Evolutionary conservation across 75 land plant species (phyloP).

Genomic region (Cryptomeria japonica): DNA sequence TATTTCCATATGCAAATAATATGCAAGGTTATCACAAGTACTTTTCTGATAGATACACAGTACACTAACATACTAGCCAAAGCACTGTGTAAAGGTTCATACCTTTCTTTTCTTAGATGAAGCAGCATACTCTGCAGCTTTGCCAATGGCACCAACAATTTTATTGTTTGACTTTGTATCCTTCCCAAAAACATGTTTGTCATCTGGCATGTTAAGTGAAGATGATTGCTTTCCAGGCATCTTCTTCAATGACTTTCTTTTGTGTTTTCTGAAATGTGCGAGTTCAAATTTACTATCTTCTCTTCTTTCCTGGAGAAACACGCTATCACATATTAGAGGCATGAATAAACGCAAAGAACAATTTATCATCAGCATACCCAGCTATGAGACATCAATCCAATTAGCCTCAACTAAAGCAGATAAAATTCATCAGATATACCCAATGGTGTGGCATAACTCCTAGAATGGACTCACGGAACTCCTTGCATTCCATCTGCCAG

Average conservation of each 20-base stretch:
- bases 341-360: not conserved
- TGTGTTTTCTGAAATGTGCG: slow-evolving; percentile 84
- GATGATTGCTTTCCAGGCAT: slow-evolving; percentile 46
- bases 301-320: slow-evolving; percentile 69
- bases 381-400: not conserved
- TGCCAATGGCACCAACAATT: slow-evolving; percentile 66
- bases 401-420: not conserved
- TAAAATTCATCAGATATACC: slow-evolving; percentile 43
- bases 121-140: slow-evolving; percentile 76
- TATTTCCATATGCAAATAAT: not conserved
- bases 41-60: not conserved
- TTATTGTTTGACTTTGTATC: slow-evolving; percentile 80
- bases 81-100: not conserved
- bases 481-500: slow-evolving; percentile 85
- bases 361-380: not conserved
- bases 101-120: slow-evolving; percentile 73
- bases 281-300: slow-evolving; percentile 84
- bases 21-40: not conserved
- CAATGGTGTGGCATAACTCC: slow-evolving; percentile 96
- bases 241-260: slow-evolving; percentile 76
- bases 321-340: not conserved
- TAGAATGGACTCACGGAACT: slow-evolving; percentile 90
- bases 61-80: not conserved
- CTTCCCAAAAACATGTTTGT: slow-evolving; percentile 75
- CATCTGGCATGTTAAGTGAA: slow-evolving; percentile 65